A percentile compares a stretch with the other conserved stretches of the same genome.
Evolutionary conservation across 2,329 filamentous ascomycete genomes (phyloP).

Genomic region (Fusarium sacchari): DNA sequence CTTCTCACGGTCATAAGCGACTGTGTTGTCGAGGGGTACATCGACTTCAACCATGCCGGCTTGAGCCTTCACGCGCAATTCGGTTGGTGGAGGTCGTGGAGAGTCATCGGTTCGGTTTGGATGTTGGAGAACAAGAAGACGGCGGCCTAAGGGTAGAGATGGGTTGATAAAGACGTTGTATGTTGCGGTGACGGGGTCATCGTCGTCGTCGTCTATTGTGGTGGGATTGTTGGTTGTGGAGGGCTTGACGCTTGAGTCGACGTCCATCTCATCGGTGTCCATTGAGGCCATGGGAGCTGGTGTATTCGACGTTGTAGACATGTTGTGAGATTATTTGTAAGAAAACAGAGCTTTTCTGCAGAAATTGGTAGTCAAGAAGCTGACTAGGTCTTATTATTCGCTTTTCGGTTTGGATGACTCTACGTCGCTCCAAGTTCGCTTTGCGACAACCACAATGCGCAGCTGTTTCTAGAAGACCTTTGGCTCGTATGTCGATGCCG

Average conservation of each 20-base stretch:
- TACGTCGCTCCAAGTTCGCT: neutral
- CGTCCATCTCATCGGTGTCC: conserved; percentile 35
- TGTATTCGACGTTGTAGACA: conserved; percentile 24
- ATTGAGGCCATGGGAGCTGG: conserved; percentile 28
- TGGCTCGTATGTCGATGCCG: neutral
- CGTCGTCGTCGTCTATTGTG: conserved; percentile 51
- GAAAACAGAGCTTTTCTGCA: neutral
- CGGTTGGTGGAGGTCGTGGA: conserved; percentile 65
- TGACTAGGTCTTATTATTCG: neutral
- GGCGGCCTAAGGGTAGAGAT: conserved; percentile 66
- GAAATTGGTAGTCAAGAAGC: neutral
- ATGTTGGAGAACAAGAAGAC: conserved; percentile 88
- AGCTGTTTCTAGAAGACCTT: neutral
- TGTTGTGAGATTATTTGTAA: neutral
- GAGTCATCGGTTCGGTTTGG: conserved; percentile 76
- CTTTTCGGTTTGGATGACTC: neutral
- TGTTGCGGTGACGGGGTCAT: conserved; percentile 75
- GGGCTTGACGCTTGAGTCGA: conserved; percentile 31
- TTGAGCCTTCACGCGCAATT: conserved; percentile 83
- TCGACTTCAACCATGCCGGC: conserved; percentile 92
- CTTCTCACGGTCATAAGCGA: conserved; percentile 84
- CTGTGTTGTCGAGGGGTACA: conserved; percentile 78
- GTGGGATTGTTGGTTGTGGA: conserved; percentile 5
- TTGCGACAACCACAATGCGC: conserved; percentile 22
- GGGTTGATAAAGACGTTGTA: conserved; percentile 92